phyloP scores from a whole-genome alignment of 208 protist genomes.

The Entamoeba invadens region DNA sequence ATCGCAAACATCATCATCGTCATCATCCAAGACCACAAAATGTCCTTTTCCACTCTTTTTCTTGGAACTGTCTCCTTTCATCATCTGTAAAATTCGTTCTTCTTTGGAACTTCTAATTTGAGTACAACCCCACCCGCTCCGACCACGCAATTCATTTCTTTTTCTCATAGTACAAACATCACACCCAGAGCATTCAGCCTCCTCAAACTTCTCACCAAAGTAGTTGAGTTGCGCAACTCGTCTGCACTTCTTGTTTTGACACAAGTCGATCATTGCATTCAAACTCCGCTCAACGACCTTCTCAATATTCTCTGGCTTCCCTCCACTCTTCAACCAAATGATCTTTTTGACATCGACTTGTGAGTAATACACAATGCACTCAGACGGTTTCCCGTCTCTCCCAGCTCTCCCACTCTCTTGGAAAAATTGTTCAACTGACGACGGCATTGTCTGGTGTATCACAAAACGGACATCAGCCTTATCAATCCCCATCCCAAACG shows the following conservation, averaged over 20 bases:
- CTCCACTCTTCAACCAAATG: background rate
- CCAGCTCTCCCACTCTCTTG: slow-evolving; percentile 83
- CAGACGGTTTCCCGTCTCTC: slow-evolving; percentile 28
- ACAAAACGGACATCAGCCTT: slow-evolving; percentile 40
- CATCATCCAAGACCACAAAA: too few species aligned
- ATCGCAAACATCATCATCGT: too few species aligned
- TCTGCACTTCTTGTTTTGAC: background rate
- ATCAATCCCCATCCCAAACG: slow-evolving; percentile 52
- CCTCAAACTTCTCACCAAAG: background rate
- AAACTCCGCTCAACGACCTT: background rate
- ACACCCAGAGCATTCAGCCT: background rate
- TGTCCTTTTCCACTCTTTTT: too few species aligned
- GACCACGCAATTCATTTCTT: too few species aligned
- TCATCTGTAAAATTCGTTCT: too few species aligned
- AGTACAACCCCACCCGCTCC: too few species aligned
- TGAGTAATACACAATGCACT: background rate
- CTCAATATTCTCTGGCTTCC: background rate
- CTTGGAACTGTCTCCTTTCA: too few species aligned
- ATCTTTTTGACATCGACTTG: background rate
- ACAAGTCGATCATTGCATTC: background rate
- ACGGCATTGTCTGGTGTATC: slow-evolving; percentile 33
- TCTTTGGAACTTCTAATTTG: too few species aligned
- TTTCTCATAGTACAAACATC: background rate
- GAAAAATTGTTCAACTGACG: slow-evolving; percentile 35
- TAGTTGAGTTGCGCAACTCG: background rate